phyloP scores from a whole-genome alignment of 208 protist genomes.

The Herpetomonas samuelpessoai region DNA sequence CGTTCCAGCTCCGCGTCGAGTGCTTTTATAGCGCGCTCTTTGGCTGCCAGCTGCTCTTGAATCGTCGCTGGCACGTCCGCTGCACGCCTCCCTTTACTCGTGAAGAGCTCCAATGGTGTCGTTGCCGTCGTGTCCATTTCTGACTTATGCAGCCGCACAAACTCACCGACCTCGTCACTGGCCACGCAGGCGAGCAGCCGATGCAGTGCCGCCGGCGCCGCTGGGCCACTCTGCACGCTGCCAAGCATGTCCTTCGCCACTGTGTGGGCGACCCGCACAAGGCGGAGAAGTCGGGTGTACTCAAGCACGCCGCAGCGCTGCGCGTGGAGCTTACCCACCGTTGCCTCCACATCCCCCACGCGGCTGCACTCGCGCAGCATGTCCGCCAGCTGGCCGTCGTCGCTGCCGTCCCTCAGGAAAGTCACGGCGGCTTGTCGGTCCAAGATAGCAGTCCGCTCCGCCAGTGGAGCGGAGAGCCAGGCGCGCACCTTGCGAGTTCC shows the following conservation, averaged over 20 bases:
- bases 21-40: conserved; percentile 27
- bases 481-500: conserved; percentile 57
- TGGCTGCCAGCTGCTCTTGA: conserved; percentile 31
- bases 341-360: conserved; percentile 76
- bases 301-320: conserved; percentile 70
- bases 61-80: conserved; percentile 23
- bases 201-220: conserved; percentile 25
- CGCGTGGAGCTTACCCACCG: conserved; percentile 68
- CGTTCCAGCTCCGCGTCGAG: conserved; percentile 64
- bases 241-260: conserved; percentile 21
- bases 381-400: conserved; percentile 37
- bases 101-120: conserved; percentile 69
- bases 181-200: conserved; percentile 23
- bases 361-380: conserved; percentile 65
- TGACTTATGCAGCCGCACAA: conserved; percentile 30
- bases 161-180: conserved; percentile 15
- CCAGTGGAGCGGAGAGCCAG: conserved; percentile 70
- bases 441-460: conserved; percentile 22
- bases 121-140: conserved; percentile 43
- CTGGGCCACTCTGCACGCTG: background rate
- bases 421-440: conserved; percentile 46
- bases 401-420: conserved; percentile 36
- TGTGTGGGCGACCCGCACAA: conserved; percentile 26
- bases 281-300: conserved; percentile 67
- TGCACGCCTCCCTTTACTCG: conserved; percentile 3